Conservation (phyloP, 2,329 filamentous ascomycete species). For the Pestalotiopsis sp. region DNA sequence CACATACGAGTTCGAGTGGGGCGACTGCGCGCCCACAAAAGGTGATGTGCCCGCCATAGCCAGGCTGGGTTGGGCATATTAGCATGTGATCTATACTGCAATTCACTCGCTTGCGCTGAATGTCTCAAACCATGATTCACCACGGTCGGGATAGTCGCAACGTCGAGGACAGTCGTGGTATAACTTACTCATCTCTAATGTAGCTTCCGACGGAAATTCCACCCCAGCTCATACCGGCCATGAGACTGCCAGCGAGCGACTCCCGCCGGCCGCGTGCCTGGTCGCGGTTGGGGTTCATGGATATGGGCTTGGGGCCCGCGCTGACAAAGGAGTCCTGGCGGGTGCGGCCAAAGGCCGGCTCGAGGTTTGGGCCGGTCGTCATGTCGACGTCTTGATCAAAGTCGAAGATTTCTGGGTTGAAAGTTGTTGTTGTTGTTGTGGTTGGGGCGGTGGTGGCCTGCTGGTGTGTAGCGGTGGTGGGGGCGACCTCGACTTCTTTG, state of each 20-base stretch:
- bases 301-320: slow-evolving; percentile 67
- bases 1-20: slow-evolving; percentile 94
- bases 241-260: slow-evolving; percentile 64
- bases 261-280: slow-evolving; percentile 61
- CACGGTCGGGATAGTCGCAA: slow-evolving; percentile 11
- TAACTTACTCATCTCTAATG: slow-evolving; percentile 94
- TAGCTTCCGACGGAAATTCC: slow-evolving; percentile 95
- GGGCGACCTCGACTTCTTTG: slow-evolving; percentile 15
- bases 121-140: slow-evolving; percentile 20
- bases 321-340: slow-evolving; percentile 69
- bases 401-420: slow-evolving; percentile 7
- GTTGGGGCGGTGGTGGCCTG: slow-evolving; percentile 13
- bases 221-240: slow-evolving; percentile 94
- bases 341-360: slow-evolving; percentile 59
- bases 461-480: slow-evolving; percentile 21
- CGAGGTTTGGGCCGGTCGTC: slow-evolving; percentile 62
- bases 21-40: slow-evolving; percentile 77
- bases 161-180: slow-evolving; percentile 12
- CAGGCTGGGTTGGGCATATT: slow-evolving; percentile 60
- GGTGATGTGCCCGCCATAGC: slow-evolving; percentile 97
- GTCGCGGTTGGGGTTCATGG: slow-evolving; percentile 67
- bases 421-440: background rate
- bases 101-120: slow-evolving; percentile 22
- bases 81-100: slow-evolving; percentile 9
- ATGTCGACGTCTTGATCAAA: slow-evolving; percentile 47